phyloP scores from a whole-genome alignment of 192 early-diverging fungal genomes.

The Coemansia sp. region DNA sequence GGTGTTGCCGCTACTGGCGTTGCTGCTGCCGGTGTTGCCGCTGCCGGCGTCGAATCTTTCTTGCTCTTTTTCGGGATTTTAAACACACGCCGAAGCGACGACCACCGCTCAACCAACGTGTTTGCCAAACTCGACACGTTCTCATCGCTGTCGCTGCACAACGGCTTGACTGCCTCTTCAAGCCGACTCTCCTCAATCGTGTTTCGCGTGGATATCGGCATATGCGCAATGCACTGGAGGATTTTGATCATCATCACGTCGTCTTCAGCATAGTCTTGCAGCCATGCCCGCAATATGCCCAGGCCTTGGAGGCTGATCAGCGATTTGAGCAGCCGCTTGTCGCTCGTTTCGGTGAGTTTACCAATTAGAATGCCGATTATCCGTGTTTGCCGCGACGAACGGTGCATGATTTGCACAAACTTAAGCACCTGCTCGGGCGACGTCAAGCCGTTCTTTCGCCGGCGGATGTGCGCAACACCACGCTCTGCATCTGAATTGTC shows the following conservation, averaged over 20 bases:
- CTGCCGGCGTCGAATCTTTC: conserved; percentile 22
- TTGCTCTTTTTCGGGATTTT: conserved; percentile 51
- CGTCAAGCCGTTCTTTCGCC: conserved; percentile 55
- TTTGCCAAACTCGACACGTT: conserved; percentile 33
- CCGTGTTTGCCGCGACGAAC: conserved; percentile 55
- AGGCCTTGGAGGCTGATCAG: conserved; percentile 53
- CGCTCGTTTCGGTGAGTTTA: conserved; percentile 60
- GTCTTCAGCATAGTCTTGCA: conserved; percentile 64
- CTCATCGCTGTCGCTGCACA: conserved; percentile 42
- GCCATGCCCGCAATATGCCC: conserved; percentile 49
- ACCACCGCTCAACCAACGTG: conserved; percentile 41
- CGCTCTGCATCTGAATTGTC: conserved; percentile 24
- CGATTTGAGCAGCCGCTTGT: conserved; percentile 66
- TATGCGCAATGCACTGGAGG: conserved; percentile 64
- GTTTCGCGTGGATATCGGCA: conserved; percentile 82
- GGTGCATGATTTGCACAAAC: conserved; percentile 74
- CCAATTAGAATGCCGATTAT: conserved; percentile 61
- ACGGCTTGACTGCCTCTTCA: conserved; percentile 62
- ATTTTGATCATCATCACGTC: conserved; percentile 63
- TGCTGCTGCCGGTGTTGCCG: conserved; percentile 20
- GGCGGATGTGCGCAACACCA: conserved; percentile 18
- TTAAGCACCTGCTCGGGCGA: conserved; percentile 73
- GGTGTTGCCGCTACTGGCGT: conserved; percentile 20
- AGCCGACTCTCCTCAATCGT: conserved; percentile 75
- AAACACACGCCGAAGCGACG: conserved; percentile 37